Evolutionary conservation across 1,139 yeast species (phyloP).

Genomic region (Hyphopichia wangnamkhiaoensis): DNA sequence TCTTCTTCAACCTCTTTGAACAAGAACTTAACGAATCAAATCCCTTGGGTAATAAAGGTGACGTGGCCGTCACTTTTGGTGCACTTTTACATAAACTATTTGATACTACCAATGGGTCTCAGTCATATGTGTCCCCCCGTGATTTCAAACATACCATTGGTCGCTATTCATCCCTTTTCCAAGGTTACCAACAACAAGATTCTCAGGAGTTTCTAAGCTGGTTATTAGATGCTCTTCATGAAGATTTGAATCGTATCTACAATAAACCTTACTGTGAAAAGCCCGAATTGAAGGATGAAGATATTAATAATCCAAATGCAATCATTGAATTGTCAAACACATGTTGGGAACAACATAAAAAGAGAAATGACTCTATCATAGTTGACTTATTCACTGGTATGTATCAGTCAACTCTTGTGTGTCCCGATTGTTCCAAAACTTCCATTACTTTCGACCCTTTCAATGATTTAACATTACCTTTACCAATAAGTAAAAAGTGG

Average conservation of each 20-base stretch:
- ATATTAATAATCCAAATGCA: constrained; percentile 54
- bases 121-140: constrained; percentile 56
- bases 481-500: constrained; percentile 82
- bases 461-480: constrained; percentile 84
- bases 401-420: constrained; percentile 84
- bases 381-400: constrained; percentile 87
- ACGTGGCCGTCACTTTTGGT: constrained; percentile 76
- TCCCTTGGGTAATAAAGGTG: constrained; percentile 79
- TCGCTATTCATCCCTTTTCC: constrained; percentile 74
- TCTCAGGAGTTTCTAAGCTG: constrained; percentile 94
- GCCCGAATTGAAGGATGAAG: constrained; percentile 73
- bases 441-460: constrained; percentile 94
- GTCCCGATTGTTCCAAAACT: constrained; percentile 81
- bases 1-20: constrained; percentile 59
- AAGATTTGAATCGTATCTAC: constrained; percentile 81
- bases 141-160: constrained; percentile 83
- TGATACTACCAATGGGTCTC: constrained; percentile 20
- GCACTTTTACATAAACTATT: constrained; percentile 61
- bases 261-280: constrained; percentile 87
- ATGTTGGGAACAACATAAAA: constrained; percentile 80
- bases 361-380: constrained; percentile 83
- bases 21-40: constrained; percentile 72
- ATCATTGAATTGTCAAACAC: constrained; percentile 63
- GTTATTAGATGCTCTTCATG: constrained; percentile 88
- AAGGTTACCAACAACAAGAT: constrained; percentile 91